Evolutionary conservation across 805 yeast species (phyloP), one percentile per base, ranked within the genome.

Genomic region (Candida parachauliodes): DNA sequence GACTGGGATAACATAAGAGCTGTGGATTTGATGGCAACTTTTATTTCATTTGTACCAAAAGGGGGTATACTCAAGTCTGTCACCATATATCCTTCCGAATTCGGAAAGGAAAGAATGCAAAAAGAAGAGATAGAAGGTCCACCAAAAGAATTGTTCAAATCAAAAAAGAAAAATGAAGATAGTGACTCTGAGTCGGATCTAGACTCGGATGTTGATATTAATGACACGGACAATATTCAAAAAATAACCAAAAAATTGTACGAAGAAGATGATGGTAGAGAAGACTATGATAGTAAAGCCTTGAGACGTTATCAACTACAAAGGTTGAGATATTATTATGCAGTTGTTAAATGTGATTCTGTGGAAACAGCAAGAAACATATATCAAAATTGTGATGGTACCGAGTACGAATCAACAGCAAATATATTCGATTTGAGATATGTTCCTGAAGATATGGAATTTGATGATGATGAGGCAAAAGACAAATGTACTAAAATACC

Each of bases 1-100:
- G 98, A 93, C 56, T 93, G 98, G 98, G 98, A 93, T 51, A 85
- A 93, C 53, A 73, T 93, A n/a, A 75, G 78, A 32, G 84, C 98
- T 0, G 77, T 77, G 3, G 98, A 93, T 56, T 65, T 91, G 45
- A 77, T 86, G 83, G 95, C 95, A 4, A 83, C 98, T 0, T 88
- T 91, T 51, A 65, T 80, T 6, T 79, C 95, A 39, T 93, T 91
- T 62, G 81, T 85, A 16, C 96, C 96, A 14, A 61, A 77, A 16
- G 80, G 75, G 24, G 94, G 95, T 1, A 65, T 68, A 31, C 82
- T 91, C 38, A 57, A 64, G 31, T 76, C 79, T n/a, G 81, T 93
- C 7, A 55, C 77, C 5, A 78, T 93, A 8, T 88, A 72, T 51
- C 95, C 96, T 20, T 84, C 95, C 42, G 95, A 93, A 52, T 93